Conservation (phyloP, 2,329 filamentous ascomycete species). For the Keithomyces neogunnii region DNA sequence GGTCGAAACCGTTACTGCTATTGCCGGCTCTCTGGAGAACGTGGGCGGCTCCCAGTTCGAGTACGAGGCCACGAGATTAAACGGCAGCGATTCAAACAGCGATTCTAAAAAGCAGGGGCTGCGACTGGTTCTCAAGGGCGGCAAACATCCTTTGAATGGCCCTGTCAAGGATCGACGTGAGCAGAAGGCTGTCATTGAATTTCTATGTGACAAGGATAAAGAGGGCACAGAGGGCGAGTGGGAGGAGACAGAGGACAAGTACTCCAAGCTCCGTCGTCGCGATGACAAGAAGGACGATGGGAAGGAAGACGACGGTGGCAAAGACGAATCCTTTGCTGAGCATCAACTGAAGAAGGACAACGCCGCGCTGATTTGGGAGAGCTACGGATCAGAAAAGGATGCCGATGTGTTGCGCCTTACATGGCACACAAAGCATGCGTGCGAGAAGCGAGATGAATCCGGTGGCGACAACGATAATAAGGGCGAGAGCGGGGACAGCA, state of each 20-base stretch:
- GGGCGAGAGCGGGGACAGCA: constrained; percentile 36
- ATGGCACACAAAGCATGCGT: constrained; percentile 85
- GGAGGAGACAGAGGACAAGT: constrained; percentile 37
- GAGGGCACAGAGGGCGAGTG: constrained; percentile 68
- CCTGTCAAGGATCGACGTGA: constrained; percentile 37
- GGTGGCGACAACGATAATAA: constrained; percentile 32
- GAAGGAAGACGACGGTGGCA: constrained; percentile 27
- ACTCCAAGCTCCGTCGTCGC: constrained; percentile 6
- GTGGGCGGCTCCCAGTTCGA: constrained; percentile 53
- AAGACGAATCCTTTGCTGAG: constrained; percentile 34
- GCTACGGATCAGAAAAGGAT: constrained; percentile 56
- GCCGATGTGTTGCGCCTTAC: constrained; percentile 60
- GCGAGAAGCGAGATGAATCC: constrained; percentile 43
- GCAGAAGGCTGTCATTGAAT: constrained; percentile 75
- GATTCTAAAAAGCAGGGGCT: constrained; percentile 66
- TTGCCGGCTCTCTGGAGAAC: constrained; percentile 62
- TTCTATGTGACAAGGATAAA: constrained; percentile 67
- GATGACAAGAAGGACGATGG: constrained; percentile 16
- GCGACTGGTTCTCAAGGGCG: constrained; percentile 57
- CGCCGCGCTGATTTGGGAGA: constrained; percentile 65
- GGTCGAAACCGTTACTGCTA: constrained; percentile 54
- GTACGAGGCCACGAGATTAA: constrained; percentile 57
- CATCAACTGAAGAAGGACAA: constrained; percentile 44
- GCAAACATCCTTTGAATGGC: constrained; percentile 45
- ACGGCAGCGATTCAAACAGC: constrained; percentile 51